Base-by-base conservation (phyloP, 2,329 filamentous ascomycete genomes). In the Aspergillus fructus region DNA sequence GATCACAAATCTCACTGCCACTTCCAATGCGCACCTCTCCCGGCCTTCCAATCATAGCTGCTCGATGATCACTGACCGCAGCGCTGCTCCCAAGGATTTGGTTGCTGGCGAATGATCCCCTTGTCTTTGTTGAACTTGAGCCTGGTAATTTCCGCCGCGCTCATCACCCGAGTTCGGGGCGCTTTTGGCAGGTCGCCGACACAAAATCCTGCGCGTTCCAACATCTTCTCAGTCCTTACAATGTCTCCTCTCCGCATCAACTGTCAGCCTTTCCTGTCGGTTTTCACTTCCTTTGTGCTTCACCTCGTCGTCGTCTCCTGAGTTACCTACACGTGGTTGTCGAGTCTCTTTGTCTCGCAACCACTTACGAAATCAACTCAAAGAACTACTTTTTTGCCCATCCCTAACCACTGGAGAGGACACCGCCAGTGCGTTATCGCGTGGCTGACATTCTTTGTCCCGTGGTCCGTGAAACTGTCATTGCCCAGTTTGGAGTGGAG, bases 1-100 rank as follows among this genome's bases (percentile, higher is more conserved):
- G 34, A 50, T 51, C 48, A 46, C 54, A 41, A 55, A 53, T 58
- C 59, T 60, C 59, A 58, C 55, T 60, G 48, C 59, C 54, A 53
- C 55, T 47, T 57, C 49, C 24, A 49, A 30, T 49, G 49, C 49
- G 51, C 39, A 23, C 6, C 42, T 33, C 27, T 41, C 15, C 39
- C 33, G 17, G 42, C 8, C 58, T 48, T 49, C 55, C 55, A 57
- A 57, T 57, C 49, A 57, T 17, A 24, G 12, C n/a, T 11, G 23
- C 3, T 34, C 13, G 17, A 43, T 11, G 27, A 34, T 57, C 34
- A 7, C 15, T 24, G 33, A 39, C 15, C 39, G 47, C 37, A 41
- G 24, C 41, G 23, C 24, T 46, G 27, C 33, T 15, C 39, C 40
- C 33, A 40, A 24, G 41, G 23, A 47, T 13, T 34, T 41, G 43